phyloP scores from a whole-genome alignment of 2,329 filamentous ascomycete genomes.

The Aureobasidium subglaciale region DNA sequence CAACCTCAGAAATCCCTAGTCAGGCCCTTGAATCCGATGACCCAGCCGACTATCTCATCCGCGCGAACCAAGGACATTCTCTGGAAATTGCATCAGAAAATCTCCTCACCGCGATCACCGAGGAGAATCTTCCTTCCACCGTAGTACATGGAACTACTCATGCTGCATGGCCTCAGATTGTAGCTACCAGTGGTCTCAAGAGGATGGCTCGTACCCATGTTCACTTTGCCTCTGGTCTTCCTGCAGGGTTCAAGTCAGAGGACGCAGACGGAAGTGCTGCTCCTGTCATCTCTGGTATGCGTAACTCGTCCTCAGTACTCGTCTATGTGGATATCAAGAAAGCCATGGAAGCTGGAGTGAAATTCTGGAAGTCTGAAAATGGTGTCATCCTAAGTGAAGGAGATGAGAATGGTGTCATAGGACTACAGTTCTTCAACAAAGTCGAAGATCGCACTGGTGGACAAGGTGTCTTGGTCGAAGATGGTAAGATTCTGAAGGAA shows the following conservation, averaged over 20 bases:
- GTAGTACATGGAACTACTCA: conserved; percentile 90
- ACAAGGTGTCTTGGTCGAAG: conserved; percentile 61
- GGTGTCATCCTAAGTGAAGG: conserved; percentile 41
- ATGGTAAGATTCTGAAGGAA: conserved; percentile 60
- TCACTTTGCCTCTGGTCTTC: conserved; percentile 75
- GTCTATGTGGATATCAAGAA: conserved; percentile 72
- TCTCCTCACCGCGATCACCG: conserved; percentile 61
- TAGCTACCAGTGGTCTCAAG: conserved; percentile 67
- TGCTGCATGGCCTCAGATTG: conserved; percentile 67
- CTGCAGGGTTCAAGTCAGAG: conserved; percentile 36
- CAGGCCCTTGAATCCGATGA: conserved; percentile 37
- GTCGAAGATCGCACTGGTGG: conserved; percentile 57
- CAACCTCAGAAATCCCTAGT: conserved; percentile 16
- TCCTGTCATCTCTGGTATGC: conserved; percentile 49
- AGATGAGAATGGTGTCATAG: conserved; percentile 54
- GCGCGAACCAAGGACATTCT: conserved; percentile 91
- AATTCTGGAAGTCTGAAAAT: conserved; percentile 51
- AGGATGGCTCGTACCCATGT: conserved; percentile 82
- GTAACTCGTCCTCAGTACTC: conserved; percentile 54
- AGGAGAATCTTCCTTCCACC: conserved; percentile 28
- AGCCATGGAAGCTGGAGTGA: conserved; percentile 67
- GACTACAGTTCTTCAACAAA: conserved; percentile 60
- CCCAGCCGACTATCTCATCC: conserved; percentile 71
- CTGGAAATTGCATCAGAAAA: conserved; percentile 67
- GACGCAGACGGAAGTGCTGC: conserved; percentile 34